Evolutionary conservation across 108 stramenopile species (phyloP), one percentile per base, ranked within the genome.

Genomic region (Phaeodactylum tricornutum): DNA sequence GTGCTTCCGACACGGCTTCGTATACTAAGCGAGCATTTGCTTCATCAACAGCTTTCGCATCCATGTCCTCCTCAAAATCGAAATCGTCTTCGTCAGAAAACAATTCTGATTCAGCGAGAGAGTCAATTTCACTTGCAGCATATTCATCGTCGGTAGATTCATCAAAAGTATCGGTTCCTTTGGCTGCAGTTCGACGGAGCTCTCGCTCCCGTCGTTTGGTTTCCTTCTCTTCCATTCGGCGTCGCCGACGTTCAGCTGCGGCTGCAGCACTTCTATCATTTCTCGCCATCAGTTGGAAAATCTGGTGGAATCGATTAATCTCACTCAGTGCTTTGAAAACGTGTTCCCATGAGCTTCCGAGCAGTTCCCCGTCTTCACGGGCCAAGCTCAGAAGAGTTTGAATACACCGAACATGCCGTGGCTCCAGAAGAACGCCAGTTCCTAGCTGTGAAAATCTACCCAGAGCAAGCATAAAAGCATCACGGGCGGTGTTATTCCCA

Each of bases 291-390:
- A 77, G 51, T 29, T 92, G 81, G 57, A 81, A 92, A 3, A 92
- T 57, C 45, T 92, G 79, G 34, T 84, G 82, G 36, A 87, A 69
- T 6, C 83, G 72, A 52, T 87, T 77, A 31, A 99, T 69, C 71
- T 96, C 95, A 34, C 78, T 82, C 53, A 98, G 51, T 29, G 91
- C 84, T 30, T 66, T 67, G 56, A 97, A 92, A 20, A 97, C 75
- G 33, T 83, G 80, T 51, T 85, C 82, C 98, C 98, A 99, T 16
- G 89, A 76, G 21, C 61, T 64, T 21, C 82, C 88, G 6, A 99
- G 72, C 29, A 76, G 69, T 51, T 97, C 93, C 19, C 95, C 98
- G 30, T 94, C 89, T 34, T 82, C 71, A 19, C 74, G 51, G 0
- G 92, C 95, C 31, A 99, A 50, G 11, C 59, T 72, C 23, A 99